These are phyloP conservation scores for Emericellopsis cladophorae DNA, from an alignment of 2,329 filamentous ascomycete genomes.

Conservation along the genomic window DNA sequence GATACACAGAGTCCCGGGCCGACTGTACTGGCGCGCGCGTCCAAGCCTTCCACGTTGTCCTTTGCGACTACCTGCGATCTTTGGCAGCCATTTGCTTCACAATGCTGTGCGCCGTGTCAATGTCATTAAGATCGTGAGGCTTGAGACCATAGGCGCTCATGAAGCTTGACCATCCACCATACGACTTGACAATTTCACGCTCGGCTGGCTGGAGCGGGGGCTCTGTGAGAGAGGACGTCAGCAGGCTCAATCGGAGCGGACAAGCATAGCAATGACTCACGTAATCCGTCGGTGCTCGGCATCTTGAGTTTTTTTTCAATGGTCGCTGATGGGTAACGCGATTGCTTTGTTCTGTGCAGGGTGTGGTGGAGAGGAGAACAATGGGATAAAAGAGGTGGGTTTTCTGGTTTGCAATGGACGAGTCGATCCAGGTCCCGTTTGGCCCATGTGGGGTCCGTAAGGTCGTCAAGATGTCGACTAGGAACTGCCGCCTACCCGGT, in stretches of 20 bases:
- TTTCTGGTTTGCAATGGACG: no score
- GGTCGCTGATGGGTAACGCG: no score
- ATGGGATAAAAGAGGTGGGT: no score
- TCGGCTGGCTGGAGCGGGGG: slow-evolving; percentile 4
- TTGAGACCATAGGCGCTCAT: slow-evolving; percentile 2
- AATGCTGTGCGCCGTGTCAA: slow-evolving; percentile 3
- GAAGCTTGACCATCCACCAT: slow-evolving; percentile 5
- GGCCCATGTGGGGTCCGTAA: no score
- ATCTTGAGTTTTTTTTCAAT: neutral
- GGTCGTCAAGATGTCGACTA: no score
- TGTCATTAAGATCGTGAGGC: slow-evolving; percentile 2
- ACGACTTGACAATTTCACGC: slow-evolving; percentile 3
- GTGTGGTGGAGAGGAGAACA: no score
- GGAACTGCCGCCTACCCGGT: no score
- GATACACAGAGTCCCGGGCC: no score
- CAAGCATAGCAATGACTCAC: neutral
- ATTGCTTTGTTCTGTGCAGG: no score
- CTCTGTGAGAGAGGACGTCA: slow-evolving; percentile 1
- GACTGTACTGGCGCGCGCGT: no score
- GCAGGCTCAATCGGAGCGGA: neutral
- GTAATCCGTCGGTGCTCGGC: neutral
- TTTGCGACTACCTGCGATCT: neutral
- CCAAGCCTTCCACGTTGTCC: no score
- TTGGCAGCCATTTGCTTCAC: slow-evolving; percentile 1
- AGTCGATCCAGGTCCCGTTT: no score